Evolutionary conservation across 495 filamentous ascomycete species (phyloP).

Genomic region (Neurospora sp.): DNA sequence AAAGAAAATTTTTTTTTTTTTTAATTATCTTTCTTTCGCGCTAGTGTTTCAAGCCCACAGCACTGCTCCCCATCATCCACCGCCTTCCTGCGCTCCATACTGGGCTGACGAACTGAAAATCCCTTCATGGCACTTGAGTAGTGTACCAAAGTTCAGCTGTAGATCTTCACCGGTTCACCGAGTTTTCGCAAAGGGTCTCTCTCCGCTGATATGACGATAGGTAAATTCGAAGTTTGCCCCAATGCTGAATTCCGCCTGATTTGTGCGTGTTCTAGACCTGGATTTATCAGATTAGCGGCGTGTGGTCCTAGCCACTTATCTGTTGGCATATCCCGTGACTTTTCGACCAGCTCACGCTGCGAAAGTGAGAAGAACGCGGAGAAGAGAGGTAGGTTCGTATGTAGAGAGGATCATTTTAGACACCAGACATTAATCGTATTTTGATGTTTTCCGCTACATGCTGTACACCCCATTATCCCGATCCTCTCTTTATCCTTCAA

Average conservation of each 20-base stretch:
- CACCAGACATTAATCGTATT: background rate
- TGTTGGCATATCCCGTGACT: background rate
- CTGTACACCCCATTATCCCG: background rate
- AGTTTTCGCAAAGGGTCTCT: background rate
- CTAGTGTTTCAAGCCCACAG: background rate
- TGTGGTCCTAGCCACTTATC: background rate
- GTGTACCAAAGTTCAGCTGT: background rate
- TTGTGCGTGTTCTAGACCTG: background rate
- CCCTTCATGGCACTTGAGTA: background rate
- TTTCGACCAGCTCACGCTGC: background rate
- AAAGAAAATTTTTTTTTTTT: background rate
- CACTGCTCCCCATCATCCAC: background rate
- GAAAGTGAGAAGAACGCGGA: background rate
- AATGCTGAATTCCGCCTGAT: background rate
- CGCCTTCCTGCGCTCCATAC: background rate
- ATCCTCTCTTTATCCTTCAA: background rate
- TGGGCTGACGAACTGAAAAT: background rate
- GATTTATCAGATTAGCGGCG: background rate
- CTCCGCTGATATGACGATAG: background rate
- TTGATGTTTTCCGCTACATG: background rate
- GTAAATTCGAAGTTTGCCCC: background rate
- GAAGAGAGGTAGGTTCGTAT: background rate
- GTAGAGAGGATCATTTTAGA: background rate
- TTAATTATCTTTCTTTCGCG: background rate
- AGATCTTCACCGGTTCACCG: background rate